Conservation (phyloP, 257 asterid species). For the Solanum clarkiae region DNA sequence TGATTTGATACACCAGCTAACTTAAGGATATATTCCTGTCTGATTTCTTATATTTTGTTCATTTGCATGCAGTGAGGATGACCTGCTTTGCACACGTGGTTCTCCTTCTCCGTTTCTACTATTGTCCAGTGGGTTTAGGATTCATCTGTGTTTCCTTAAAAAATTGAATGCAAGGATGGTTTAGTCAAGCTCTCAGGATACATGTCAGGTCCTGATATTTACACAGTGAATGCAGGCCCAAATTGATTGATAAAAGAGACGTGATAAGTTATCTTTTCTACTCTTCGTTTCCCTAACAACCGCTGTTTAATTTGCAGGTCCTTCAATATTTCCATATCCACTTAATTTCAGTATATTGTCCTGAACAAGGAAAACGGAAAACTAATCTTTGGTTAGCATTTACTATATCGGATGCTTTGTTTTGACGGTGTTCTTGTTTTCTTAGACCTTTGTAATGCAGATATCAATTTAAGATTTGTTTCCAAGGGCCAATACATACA, state of each 20-base stretch:
- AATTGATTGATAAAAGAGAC: background rate
- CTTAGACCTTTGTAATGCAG: too few relatives aligned
- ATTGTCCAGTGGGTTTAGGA: slow-evolving; percentile 53
- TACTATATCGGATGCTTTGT: too few relatives aligned
- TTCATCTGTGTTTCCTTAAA: slow-evolving; percentile 33
- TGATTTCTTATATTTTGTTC: slow-evolving; percentile 4
- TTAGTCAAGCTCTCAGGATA: slow-evolving; percentile 62
- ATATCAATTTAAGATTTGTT: too few relatives aligned
- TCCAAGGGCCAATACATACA: too few relatives aligned
- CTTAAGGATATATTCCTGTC: background rate
- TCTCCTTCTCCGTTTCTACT: slow-evolving; percentile 59
- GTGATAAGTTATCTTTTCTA: background rate
- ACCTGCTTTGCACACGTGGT: slow-evolving; percentile 47
- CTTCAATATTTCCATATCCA: too few relatives aligned
- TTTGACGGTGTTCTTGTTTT: too few relatives aligned
- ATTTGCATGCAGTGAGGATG: slow-evolving; percentile 49
- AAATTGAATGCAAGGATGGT: slow-evolving; percentile 38
- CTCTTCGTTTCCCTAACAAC: slow-evolving; percentile 12
- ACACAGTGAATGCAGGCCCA: slow-evolving; percentile 4
- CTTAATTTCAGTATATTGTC: too few relatives aligned
- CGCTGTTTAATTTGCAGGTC: background rate
- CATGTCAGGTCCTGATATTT: slow-evolving; percentile 53
- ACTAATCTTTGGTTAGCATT: too few relatives aligned
- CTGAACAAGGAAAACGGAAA: too few relatives aligned
- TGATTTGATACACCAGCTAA: slow-evolving; percentile 22